Percentiles rank a stretch among this genome's conserved stretches.
Evolutionary conservation across 768 basidiomycete genomes (phyloP).

Genomic region (Pleurotus giganteus): DNA sequence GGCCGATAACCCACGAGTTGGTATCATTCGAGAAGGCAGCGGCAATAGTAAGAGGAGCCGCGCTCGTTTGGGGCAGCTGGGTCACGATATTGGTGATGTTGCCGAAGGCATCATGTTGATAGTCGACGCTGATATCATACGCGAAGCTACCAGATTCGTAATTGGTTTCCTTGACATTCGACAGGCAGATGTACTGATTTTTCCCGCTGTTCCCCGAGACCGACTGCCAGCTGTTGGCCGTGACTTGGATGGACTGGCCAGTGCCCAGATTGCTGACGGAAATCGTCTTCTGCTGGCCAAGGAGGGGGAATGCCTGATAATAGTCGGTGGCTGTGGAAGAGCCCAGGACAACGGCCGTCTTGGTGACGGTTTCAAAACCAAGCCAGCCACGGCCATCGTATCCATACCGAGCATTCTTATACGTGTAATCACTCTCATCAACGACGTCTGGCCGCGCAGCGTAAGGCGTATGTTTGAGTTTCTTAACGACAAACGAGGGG

Average conservation of each 20-base stretch:
- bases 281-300: constrained; percentile 8
- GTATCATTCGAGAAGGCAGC: constrained; percentile 7
- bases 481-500: constrained; percentile 13
- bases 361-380: constrained; percentile 14
- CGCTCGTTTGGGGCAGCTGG: constrained; percentile 6
- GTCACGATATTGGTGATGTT: constrained; percentile 11
- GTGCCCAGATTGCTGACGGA: neutral
- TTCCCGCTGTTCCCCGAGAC: neutral
- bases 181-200: neutral
- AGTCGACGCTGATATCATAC: constrained; percentile 11
- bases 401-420: constrained; percentile 11
- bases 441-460: constrained; percentile 2
- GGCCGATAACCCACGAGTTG: constrained; percentile 11
- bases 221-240: neutral
- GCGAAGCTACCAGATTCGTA: constrained; percentile 2
- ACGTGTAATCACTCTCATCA: constrained; percentile 13
- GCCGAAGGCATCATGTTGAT: constrained; percentile 9
- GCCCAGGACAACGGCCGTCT: constrained; percentile 10
- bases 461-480: constrained; percentile 11
- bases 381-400: constrained; percentile 14
- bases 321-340: constrained; percentile 10
- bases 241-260: neutral
- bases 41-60: constrained; percentile 8
- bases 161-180: constrained; percentile 4
- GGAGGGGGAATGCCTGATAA: constrained; percentile 10